phyloP scores from a whole-genome alignment of 257 asterid genomes.

The Galeopsis tetrahit region DNA sequence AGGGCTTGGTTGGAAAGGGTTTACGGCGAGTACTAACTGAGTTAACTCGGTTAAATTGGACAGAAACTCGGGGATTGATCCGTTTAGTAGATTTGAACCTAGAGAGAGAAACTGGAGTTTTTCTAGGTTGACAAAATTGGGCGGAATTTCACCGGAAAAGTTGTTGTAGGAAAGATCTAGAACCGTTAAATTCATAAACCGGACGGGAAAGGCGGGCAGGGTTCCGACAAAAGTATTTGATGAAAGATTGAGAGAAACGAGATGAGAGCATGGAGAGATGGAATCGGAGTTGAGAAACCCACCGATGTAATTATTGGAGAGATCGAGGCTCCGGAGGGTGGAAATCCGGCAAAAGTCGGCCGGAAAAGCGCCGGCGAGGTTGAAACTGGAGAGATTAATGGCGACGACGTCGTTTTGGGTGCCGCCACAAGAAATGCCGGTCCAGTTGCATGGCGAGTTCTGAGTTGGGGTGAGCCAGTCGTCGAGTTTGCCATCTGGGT shows the following conservation, averaged over 20 bases:
- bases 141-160: conserved; percentile 73
- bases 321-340: conserved; percentile 53
- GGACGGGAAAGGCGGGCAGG: conserved; percentile 53
- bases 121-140: conserved; percentile 54
- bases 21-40: conserved; percentile 48
- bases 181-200: conserved; percentile 50
- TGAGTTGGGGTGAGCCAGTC: conserved; percentile 54
- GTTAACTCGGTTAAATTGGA: conserved; percentile 64
- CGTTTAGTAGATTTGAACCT: conserved; percentile 59
- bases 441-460: conserved; percentile 74
- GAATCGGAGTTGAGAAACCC: conserved; percentile 50
- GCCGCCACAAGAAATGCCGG: conserved; percentile 60
- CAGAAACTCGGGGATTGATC: conserved; percentile 67
- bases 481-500: conserved; percentile 48
- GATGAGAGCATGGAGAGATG: conserved; percentile 61
- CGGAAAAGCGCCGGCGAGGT: conserved; percentile 61
- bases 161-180: conserved; percentile 62
- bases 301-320: conserved; percentile 51
- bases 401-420: conserved; percentile 48
- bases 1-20: conserved; percentile 57
- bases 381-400: conserved; percentile 46
- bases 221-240: conserved; percentile 60
- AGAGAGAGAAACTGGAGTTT: conserved; percentile 55
- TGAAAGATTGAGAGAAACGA: conserved; percentile 52
- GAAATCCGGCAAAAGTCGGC: conserved; percentile 73